Percentiles rank a stretch among this genome's conserved stretches.
Evolutionary conservation across 2,329 filamentous ascomycete species (phyloP).

Genomic region (Thelonectria discophora): DNA sequence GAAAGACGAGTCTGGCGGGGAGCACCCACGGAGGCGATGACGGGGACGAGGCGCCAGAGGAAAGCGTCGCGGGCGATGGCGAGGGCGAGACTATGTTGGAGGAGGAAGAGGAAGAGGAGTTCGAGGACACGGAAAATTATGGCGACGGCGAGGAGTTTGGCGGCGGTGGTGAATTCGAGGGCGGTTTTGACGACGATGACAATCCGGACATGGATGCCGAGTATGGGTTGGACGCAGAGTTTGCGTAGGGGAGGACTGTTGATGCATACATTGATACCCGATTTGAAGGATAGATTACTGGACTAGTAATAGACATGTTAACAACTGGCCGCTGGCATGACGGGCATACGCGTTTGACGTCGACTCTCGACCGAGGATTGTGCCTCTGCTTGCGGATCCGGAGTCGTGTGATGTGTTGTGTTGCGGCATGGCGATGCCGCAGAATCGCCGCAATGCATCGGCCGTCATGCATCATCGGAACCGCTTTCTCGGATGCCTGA

Average conservation of each 20-base stretch:
- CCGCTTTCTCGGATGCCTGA: neutral
- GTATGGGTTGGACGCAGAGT: slow-evolving; percentile 46
- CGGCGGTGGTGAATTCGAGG: slow-evolving; percentile 42
- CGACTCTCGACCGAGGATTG: neutral
- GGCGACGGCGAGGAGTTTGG: slow-evolving; percentile 48
- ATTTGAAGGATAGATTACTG: slow-evolving; percentile 9
- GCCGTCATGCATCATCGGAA: neutral
- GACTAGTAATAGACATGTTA: neutral
- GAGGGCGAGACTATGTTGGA: slow-evolving; percentile 43
- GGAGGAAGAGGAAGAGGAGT: slow-evolving; percentile 49
- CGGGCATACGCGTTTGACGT: neutral
- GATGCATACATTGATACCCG: slow-evolving; percentile 16
- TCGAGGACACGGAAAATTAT: slow-evolving; percentile 47
- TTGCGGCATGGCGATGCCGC: neutral
- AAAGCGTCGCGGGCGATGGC: slow-evolving; percentile 46
- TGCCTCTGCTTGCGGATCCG: neutral
- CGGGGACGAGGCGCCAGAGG: slow-evolving; percentile 47
- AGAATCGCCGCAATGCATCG: neutral
- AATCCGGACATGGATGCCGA: slow-evolving; percentile 50
- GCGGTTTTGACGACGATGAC: slow-evolving; percentile 50
- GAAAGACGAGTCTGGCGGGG: slow-evolving; percentile 51
- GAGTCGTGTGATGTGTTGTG: neutral
- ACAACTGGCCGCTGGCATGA: neutral
- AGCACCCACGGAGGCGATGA: slow-evolving; percentile 50
- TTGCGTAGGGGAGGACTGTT: slow-evolving; percentile 24